Evolutionary conservation across 495 filamentous ascomycete genomes (phyloP).

Genomic region (Penicillium chermesinum): DNA sequence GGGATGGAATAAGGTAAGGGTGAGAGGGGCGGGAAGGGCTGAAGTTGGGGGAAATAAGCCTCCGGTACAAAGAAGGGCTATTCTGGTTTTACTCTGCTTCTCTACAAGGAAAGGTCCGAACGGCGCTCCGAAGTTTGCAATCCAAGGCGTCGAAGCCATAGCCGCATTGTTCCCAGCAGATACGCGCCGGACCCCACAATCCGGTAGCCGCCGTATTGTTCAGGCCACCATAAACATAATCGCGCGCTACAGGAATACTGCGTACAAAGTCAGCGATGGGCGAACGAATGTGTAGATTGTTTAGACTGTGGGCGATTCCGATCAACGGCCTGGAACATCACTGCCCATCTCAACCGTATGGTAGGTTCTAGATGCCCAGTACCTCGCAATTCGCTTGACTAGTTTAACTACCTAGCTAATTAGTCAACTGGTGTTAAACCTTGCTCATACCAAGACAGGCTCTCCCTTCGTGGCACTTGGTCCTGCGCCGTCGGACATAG

Average conservation of each 20-base stretch:
- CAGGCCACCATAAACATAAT: too few species aligned
- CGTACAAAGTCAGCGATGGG: too few species aligned
- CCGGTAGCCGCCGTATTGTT: background rate
- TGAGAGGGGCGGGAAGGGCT: too few species aligned
- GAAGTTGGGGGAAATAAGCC: background rate
- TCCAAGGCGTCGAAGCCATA: background rate
- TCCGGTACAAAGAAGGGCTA: background rate
- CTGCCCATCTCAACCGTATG: too few species aligned
- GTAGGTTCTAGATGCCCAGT: too few species aligned
- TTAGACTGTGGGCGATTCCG: too few species aligned
- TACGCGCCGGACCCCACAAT: background rate
- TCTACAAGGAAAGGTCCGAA: background rate
- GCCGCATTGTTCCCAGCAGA: background rate
- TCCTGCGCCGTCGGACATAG: constrained; percentile 2
- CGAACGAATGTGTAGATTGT: too few species aligned
- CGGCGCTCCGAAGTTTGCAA: background rate
- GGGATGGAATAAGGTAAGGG: background rate
- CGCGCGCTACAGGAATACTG: too few species aligned
- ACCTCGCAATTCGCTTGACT: too few species aligned
- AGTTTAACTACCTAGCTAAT: too few species aligned
- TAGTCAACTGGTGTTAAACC: background rate
- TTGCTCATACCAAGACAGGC: background rate
- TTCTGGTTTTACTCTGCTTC: background rate
- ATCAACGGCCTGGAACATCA: too few species aligned
- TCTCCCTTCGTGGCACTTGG: background rate